phyloP scores from a whole-genome alignment of 257 asterid species.

The Solanum habrochaites region DNA sequence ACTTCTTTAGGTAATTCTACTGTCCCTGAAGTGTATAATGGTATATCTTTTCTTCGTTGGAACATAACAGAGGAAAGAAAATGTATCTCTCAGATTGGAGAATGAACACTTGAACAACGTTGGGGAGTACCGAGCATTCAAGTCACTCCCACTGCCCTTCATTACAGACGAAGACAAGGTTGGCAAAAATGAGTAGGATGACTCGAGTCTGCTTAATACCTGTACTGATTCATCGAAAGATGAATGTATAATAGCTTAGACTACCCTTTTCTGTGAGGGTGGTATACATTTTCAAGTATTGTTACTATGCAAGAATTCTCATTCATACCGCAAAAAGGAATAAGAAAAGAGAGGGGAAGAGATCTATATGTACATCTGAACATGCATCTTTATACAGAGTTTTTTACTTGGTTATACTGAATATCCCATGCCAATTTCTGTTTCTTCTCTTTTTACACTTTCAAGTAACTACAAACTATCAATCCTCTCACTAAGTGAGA shows the following conservation, averaged over 20 bases:
- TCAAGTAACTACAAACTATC: not conserved
- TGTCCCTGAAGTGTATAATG: not conserved
- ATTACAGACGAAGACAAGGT: slow-evolving; percentile 33
- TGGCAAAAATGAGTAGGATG: slow-evolving; percentile 9
- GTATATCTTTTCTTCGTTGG: not conserved
- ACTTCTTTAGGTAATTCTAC: slow-evolving; percentile 38
- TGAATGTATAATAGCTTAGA: not conserved
- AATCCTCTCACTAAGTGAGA: not conserved
- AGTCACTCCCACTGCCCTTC: slow-evolving; percentile 54
- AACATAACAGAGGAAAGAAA: not conserved
- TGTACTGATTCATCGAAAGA: not conserved
- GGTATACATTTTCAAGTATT: not conserved
- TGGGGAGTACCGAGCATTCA: slow-evolving; percentile 59
- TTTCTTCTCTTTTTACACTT: not conserved
- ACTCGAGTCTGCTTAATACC: not conserved
- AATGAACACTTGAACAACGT: slow-evolving; percentile 71
- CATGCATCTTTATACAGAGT: not conserved
- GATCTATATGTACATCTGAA: not conserved
- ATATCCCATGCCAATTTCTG: not conserved
- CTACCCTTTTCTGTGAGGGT: not conserved
- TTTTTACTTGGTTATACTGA: not conserved
- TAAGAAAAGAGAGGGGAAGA: not conserved
- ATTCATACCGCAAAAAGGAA: not conserved
- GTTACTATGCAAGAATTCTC: not conserved
- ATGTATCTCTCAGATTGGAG: slow-evolving; percentile 38